A percentile compares a stretch with the other conserved stretches of the same genome.
Conservation (phyloP, 106 monocot species). For the Platanthera guangdongensis region DNA sequence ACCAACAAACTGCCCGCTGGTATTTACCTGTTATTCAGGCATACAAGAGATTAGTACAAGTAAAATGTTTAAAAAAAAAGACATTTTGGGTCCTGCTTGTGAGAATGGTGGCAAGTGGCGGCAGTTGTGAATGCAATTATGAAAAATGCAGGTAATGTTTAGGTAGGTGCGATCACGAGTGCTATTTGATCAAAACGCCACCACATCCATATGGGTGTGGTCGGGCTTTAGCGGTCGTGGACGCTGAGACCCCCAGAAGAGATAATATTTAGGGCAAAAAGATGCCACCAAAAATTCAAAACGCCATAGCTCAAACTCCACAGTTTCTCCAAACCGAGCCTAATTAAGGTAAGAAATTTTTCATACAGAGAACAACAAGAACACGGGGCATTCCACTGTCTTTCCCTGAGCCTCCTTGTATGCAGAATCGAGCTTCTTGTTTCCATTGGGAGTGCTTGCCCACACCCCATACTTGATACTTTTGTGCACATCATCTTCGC, state of each 20-base stretch:
- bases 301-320: too few species aligned
- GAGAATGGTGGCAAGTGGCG: too few species aligned
- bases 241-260: too few species aligned
- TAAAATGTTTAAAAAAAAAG: background rate
- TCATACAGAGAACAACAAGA: constrained; percentile 75
- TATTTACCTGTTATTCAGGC: constrained; percentile 43
- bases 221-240: too few species aligned
- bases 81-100: too few species aligned
- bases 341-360: background rate
- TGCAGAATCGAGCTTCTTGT: constrained; percentile 73
- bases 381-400: constrained; percentile 47
- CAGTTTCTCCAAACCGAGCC: background rate
- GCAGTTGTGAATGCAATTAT: too few species aligned
- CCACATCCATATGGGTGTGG: too few species aligned
- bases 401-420: constrained; percentile 58
- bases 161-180: too few species aligned
- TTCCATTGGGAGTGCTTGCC: constrained; percentile 81
- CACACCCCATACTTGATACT: constrained; percentile 79
- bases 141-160: too few species aligned
- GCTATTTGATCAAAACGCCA: too few species aligned
- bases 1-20: constrained; percentile 88
- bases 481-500: constrained; percentile 84
- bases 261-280: too few species aligned
- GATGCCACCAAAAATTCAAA: too few species aligned
- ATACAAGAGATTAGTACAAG: background rate